phyloP scores from a whole-genome alignment of 2,329 filamentous ascomycete species.

The Chrysosphaeria jannelii region DNA sequence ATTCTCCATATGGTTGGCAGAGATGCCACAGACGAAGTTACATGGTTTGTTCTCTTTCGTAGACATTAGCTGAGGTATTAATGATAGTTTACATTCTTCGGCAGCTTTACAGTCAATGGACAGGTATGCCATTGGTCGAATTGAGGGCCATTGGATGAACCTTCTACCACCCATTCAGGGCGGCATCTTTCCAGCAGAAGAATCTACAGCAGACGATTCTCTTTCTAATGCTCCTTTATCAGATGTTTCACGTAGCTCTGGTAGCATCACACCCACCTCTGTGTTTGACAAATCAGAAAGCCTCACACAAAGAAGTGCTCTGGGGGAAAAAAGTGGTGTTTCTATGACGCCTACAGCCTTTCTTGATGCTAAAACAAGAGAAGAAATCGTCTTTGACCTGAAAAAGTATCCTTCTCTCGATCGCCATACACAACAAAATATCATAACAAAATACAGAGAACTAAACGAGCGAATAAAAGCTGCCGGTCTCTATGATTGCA shows the following conservation, averaged over 20 bases:
- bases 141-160: constrained; percentile 61
- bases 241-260: too few species aligned
- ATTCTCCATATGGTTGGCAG: constrained; percentile 81
- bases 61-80: neutral
- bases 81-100: constrained; percentile 45
- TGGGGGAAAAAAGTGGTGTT: neutral
- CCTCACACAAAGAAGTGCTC: neutral
- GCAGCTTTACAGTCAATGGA: constrained; percentile 51
- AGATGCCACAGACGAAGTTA: constrained; percentile 85
- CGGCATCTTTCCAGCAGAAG: constrained; percentile 30
- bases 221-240: too few species aligned
- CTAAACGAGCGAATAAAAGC: constrained; percentile 40
- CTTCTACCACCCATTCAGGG: constrained; percentile 81
- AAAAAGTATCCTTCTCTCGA: constrained; percentile 61
- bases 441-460: constrained; percentile 55
- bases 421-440: constrained; percentile 36
- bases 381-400: constrained; percentile 47
- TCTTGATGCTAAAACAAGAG: constrained; percentile 40
- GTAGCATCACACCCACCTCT: neutral
- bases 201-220: constrained; percentile 6
- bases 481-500: constrained; percentile 58
- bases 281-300: constrained; percentile 14
- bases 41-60: constrained; percentile 28
- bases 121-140: constrained; percentile 53
- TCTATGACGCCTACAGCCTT: constrained; percentile 18